A percentile compares a stretch with the other conserved stretches of the same genome.
Evolutionary conservation across 345 rosid genomes (phyloP).

Genomic region (Aquilaria sinensis): DNA sequence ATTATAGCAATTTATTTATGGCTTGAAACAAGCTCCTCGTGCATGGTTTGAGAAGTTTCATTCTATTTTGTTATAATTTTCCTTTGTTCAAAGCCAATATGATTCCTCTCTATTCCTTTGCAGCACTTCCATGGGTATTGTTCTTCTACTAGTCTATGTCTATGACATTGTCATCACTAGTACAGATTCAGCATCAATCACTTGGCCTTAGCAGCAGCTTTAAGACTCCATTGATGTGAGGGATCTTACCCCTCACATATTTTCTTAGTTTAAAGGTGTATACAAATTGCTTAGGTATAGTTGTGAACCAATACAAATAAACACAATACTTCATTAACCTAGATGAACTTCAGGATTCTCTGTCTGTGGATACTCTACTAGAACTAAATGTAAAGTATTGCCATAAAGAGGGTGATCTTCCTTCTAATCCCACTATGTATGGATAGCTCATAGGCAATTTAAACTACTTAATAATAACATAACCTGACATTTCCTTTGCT

Average conservation of each 20-base stretch:
- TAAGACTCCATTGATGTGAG: too few relatives aligned
- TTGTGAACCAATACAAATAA: not conserved
- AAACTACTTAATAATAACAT: not conserved
- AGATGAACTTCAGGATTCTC: not conserved
- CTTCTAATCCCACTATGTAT: not conserved
- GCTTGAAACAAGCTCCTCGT: not conserved
- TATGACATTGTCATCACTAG: not conserved
- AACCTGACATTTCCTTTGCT: not conserved
- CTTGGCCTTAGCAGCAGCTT: not conserved
- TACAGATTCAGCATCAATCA: not conserved
- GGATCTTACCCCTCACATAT: not conserved
- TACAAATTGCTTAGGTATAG: not conserved
- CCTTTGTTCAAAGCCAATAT: not conserved
- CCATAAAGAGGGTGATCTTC: not conserved
- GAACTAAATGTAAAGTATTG: constrained; percentile 2
- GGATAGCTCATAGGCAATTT: not conserved
- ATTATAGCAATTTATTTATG: not conserved
- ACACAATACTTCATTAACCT: too few relatives aligned
- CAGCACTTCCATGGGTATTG: not conserved
- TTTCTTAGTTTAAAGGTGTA: not conserved
- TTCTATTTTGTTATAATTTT: not conserved
- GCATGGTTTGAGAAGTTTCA: not conserved
- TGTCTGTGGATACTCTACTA: not conserved
- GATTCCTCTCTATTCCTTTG: not conserved
- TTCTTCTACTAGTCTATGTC: not conserved